Evolutionary conservation across 2,329 filamentous ascomycete genomes (phyloP).

Genomic region (Venturia asperata): DNA sequence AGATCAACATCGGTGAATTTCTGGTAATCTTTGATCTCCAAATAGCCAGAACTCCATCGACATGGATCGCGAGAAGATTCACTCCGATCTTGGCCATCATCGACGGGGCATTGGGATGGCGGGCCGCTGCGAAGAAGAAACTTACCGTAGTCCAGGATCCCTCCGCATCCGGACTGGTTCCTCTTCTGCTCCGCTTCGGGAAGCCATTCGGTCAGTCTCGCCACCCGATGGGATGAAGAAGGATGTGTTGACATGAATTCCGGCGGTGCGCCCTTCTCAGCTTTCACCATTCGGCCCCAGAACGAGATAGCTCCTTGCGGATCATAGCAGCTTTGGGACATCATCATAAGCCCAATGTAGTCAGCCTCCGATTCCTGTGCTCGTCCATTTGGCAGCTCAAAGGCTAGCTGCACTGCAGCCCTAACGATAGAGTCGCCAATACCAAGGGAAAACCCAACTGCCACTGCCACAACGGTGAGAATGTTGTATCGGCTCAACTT

Average conservation of each 20-base stretch:
- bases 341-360: constrained; percentile 73
- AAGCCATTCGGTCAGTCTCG: constrained; percentile 54
- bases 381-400: constrained; percentile 60
- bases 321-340: constrained; percentile 72
- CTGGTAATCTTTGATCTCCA: background rate
- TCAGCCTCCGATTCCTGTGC: constrained; percentile 72
- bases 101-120: too few relatives aligned
- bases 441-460: constrained; percentile 35
- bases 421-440: constrained; percentile 36
- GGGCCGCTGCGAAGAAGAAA: background rate
- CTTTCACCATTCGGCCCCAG: constrained; percentile 53
- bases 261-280: constrained; percentile 47
- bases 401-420: constrained; percentile 53
- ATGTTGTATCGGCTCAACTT: constrained; percentile 44
- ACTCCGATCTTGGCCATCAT: too few relatives aligned
- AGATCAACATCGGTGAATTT: too few relatives aligned
- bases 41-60: background rate
- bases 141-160: constrained; percentile 12
- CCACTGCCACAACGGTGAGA: constrained; percentile 33
- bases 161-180: constrained; percentile 13
- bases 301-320: constrained; percentile 59
- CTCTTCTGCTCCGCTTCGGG: constrained; percentile 17
- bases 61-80: background rate
- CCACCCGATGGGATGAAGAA: constrained; percentile 57
- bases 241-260: constrained; percentile 74